These are phyloP conservation scores for Mycena sp. DNA, from an alignment of 1,284 basidiomycete genomes.

Conservation along the genomic window DNA sequence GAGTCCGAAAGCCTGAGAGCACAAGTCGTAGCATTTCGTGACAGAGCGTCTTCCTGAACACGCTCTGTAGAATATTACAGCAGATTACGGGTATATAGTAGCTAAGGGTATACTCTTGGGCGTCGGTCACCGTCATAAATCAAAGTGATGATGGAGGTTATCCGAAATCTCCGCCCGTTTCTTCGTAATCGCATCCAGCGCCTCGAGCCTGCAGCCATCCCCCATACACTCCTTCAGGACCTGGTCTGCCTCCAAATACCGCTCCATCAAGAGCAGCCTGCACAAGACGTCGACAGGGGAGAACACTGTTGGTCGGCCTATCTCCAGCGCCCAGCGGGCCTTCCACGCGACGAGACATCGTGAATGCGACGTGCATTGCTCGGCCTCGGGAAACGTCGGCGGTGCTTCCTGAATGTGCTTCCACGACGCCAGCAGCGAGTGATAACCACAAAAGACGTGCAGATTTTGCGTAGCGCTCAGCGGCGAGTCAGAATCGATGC, in stretches of 20 bases:
- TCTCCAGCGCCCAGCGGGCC: constrained; percentile 37
- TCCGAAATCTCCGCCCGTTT: constrained; percentile 38
- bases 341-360: constrained; percentile 40
- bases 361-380: constrained; percentile 31
- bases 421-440: constrained; percentile 41
- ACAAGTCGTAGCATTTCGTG: no score
- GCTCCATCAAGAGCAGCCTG: constrained; percentile 35
- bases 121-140: constrained; percentile 32
- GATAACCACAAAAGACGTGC: constrained; percentile 42
- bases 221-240: constrained; percentile 34
- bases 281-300: constrained; percentile 39
- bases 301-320: constrained; percentile 28
- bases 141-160: constrained; percentile 46
- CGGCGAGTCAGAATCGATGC: constrained; percentile 17
- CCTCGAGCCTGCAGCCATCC: constrained; percentile 35
- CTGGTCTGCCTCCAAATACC: constrained; percentile 34
- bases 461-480: constrained; percentile 35
- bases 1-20: no score
- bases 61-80: no score
- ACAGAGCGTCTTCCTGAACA: no score
- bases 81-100: constrained; percentile 9
- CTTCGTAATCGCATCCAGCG: constrained; percentile 36
- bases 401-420: constrained; percentile 31
- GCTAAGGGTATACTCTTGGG: constrained; percentile 3
- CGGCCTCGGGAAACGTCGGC: constrained; percentile 28